Base-by-base conservation (phyloP, 2,329 filamentous ascomycete genomes). In the Botrytis medusae region DNA sequence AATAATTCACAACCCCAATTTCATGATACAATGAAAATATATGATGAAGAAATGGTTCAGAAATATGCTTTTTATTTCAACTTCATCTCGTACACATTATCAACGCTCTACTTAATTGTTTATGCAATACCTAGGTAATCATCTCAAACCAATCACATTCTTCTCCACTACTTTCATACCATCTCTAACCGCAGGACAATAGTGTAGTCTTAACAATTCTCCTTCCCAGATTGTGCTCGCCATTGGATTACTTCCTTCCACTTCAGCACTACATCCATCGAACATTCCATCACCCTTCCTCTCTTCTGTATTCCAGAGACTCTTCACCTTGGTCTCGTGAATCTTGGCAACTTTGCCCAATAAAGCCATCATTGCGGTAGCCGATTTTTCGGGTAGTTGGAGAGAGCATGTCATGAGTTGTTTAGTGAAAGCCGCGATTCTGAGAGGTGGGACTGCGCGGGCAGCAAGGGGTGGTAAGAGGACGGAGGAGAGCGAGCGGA, bases 301-400 rank as follows among this genome's bases (percentile, higher is more conserved):
- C 84, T 98, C 96, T 81, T 98, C 95, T 0, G 94, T 97, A 79
- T 97, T 91, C 95, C 96, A 99, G 74, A 99, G 83, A n/a, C 91
- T 89, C 54, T 89, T 89, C 61, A 98, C 89, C 83, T 95, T 97
- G 78, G 90, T 91, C 65, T 91, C 91, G 81, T 99, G 94, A 3
- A 91, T 91, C 82, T 93, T 93, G 0, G 92, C 89, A 2, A 98
- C 89, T 78, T 95, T 92, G 69, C 89, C 89, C 61, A 98, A 83
- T 42, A 99, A 85, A 2, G 91, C 91, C 7, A 98, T 85, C 72
- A 95, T 87, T 0, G 95, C 95, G 76, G 94, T 88, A 59, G 90
- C 89, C 1, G 93, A 97, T 82, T 97, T 97, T 83, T 98, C 95
- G 0, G 96, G 96, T 37, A 97, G 84, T 77, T 98, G 96, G 67